Conservation (phyloP, 306 rosid species). For the Fragaria vesca region DNA sequence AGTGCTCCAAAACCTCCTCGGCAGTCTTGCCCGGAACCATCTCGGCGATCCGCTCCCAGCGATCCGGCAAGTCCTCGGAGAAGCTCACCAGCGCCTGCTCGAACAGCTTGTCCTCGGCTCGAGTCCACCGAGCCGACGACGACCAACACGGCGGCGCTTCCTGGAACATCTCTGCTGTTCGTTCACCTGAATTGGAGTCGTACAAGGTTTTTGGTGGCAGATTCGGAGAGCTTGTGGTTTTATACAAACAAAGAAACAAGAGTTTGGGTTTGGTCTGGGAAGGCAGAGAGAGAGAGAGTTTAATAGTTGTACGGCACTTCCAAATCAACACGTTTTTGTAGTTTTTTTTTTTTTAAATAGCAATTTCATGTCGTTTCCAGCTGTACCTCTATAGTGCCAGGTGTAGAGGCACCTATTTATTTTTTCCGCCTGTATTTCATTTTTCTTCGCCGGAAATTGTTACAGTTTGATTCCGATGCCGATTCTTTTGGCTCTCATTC, state of each 20-base stretch:
- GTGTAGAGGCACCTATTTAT: background rate
- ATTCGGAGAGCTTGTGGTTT: conserved; percentile 18
- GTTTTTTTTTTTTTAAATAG: conserved; percentile 22
- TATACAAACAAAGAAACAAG: background rate
- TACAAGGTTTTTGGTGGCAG: conserved; percentile 58
- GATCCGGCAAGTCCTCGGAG: conserved; percentile 53
- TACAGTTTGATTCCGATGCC: background rate
- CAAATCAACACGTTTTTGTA: conserved; percentile 70
- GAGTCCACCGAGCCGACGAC: conserved; percentile 56
- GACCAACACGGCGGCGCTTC: conserved; percentile 29
- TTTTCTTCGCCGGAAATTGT: background rate
- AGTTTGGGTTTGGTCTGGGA: background rate
- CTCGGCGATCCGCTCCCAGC: conserved; percentile 72
- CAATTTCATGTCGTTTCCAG: conserved; percentile 9
- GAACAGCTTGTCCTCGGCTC: conserved; percentile 65
- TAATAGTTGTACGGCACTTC: no score
- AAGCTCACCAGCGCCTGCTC: conserved; percentile 66
- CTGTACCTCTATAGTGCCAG: conserved; percentile 8
- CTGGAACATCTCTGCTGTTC: conserved; percentile 39
- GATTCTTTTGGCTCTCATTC: background rate
- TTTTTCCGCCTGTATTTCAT: background rate
- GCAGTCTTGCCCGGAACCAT: conserved; percentile 58
- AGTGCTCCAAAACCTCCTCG: conserved; percentile 56
- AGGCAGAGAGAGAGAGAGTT: no score
- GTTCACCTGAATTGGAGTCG: conserved; percentile 36